A percentile compares a stretch with the other conserved stretches of the same genome.
Evolutionary conservation across 2,329 filamentous ascomycete genomes (phyloP).

Genomic region (Ophiostoma tasmaniense): DNA sequence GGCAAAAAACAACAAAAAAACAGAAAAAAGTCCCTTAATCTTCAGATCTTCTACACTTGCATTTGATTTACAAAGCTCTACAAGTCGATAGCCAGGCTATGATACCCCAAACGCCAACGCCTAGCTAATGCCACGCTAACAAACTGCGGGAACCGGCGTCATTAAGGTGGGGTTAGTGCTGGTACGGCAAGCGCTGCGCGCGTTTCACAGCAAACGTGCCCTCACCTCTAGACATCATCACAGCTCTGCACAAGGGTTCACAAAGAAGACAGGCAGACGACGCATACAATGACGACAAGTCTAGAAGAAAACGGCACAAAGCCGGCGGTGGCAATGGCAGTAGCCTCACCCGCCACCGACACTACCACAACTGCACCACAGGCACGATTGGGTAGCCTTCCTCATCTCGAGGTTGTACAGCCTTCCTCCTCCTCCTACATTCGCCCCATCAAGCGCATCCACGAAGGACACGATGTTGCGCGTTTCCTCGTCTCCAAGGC

Average conservation of each 20-base stretch:
- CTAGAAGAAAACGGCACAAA: neutral
- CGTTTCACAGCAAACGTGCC: neutral
- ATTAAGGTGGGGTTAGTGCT: slow-evolving; percentile 3
- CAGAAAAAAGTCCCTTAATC: neutral
- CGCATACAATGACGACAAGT: neutral
- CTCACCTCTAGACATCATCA: neutral
- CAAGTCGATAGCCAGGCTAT: neutral
- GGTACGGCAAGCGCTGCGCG: neutral
- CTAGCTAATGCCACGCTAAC: neutral
- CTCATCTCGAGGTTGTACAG: neutral
- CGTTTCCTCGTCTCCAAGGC: slow-evolving; percentile 73
- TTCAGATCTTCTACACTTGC: neutral
- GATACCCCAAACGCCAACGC: neutral
- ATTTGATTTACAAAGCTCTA: neutral
- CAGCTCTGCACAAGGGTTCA: neutral
- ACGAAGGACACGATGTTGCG: slow-evolving; percentile 73
- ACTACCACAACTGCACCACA: neutral
- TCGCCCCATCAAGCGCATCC: slow-evolving; percentile 67
- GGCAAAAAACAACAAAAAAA: neutral
- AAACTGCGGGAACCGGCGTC: neutral
- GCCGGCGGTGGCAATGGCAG: neutral
- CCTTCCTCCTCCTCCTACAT: slow-evolving; percentile 35
- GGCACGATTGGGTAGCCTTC: neutral
- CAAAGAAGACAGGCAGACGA: neutral
- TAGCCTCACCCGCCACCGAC: neutral